These are phyloP conservation scores for Yamadazyma conglobata DNA, from an alignment of 1,139 yeast species.

Conservation along the genomic window DNA sequence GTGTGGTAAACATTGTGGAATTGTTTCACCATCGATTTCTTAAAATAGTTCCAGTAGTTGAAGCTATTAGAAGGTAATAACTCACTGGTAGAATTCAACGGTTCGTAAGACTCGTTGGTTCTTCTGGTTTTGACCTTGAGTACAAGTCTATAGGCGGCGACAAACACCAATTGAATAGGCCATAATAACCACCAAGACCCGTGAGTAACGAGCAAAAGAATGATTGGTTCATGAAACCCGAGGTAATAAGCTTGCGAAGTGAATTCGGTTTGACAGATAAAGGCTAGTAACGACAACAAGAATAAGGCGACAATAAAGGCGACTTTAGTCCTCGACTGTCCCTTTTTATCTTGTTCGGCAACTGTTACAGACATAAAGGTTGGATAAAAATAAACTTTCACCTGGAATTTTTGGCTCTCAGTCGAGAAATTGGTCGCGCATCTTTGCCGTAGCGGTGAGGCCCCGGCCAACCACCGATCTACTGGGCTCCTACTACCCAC, in stretches of 20 bases:
- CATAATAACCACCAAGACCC: conserved; percentile 75
- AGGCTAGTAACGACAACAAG: conserved; percentile 56
- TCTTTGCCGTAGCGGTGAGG: no score
- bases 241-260: conserved; percentile 67
- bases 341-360: conserved; percentile 11
- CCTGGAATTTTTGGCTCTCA: no score
- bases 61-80: conserved; percentile 20
- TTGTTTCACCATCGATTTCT: conserved; percentile 43
- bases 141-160: conserved; percentile 38
- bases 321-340: conserved; percentile 36
- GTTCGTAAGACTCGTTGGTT: conserved; percentile 22
- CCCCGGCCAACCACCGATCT: no score
- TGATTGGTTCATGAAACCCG: conserved; percentile 66
- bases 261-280: conserved; percentile 77
- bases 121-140: conserved; percentile 5
- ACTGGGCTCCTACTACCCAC: no score
- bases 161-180: conserved; percentile 62
- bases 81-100: conserved; percentile 27
- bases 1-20: conserved; percentile 51
- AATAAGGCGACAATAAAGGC: conserved; percentile 57
- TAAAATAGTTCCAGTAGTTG: conserved; percentile 32
- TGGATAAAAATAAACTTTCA: not conserved
- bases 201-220: conserved; percentile 68
- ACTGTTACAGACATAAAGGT: conserved; percentile 17
- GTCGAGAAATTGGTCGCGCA: no score